Base-by-base conservation (phyloP, 768 basidiomycete genomes). In the Xerocomellus chrysenteron region DNA sequence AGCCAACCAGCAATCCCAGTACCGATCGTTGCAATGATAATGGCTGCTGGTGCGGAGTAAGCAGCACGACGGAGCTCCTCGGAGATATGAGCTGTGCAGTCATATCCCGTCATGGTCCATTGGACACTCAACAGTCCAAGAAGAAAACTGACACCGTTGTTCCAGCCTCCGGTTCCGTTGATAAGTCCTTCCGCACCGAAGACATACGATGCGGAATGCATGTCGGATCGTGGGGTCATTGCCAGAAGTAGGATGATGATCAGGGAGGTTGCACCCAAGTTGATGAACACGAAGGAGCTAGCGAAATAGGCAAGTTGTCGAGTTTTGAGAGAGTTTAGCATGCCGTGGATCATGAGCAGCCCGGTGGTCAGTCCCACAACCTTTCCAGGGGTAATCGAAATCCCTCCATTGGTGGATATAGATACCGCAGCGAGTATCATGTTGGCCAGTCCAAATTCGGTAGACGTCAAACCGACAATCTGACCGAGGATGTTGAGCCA, bases 131-230 rank as follows among this genome's bases (percentile, higher is more conserved):
- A 67, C 17, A 81, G 50, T 21, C 79, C 80, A 21, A 81, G 69
- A 50, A 80, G 58, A 65, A 80, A 78, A 4, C 78, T 74, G 35
- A 81, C 60, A 0, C 78, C 78, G 28, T 69, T 68, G 49, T 65
- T 74, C 43, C 62, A 63, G 61, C 80, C 80, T 16, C 80, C 80
- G 0, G 78, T 73, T 16, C 69, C 71, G 56, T 81, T 79, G 57
- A 68, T 61, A 17, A 75, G 67, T 28, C 74, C 62, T 7, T 68
- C 63, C 21, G 76, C 68, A 8, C 82, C 82, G 49, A 87, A 87
- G 46, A 85, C 78, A 66, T 84, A 85, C 0, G 67, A 68, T 6
- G 82, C 76, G 12, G 78, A n/a, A 56, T 86, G 83, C 84, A 85
- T 84, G 39, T 84, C 76, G 7, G 71, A 70, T 9, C 78, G 71